phyloP scores from a whole-genome alignment of 768 basidiomycete species.

The Pholiota conissans region DNA sequence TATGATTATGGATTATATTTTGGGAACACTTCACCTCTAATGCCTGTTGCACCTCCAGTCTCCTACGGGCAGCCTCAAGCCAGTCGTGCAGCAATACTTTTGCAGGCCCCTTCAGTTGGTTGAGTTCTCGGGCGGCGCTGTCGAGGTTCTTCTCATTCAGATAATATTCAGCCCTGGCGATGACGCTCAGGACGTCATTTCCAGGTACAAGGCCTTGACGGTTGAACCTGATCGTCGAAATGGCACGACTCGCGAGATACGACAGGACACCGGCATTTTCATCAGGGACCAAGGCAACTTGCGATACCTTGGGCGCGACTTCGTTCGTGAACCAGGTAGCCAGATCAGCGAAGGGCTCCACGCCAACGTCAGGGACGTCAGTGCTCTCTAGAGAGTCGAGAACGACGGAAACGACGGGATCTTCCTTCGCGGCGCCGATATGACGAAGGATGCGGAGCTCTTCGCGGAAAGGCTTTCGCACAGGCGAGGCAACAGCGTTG shows the following conservation, averaged over 20 bases:
- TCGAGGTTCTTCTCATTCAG: slow-evolving; percentile 93
- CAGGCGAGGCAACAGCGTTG: slow-evolving; percentile 61
- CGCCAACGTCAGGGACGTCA: slow-evolving; percentile 75
- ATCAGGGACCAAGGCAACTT: slow-evolving; percentile 93
- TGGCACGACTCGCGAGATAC: slow-evolving; percentile 76
- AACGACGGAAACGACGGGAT: slow-evolving; percentile 62
- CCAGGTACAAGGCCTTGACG: slow-evolving; percentile 79
- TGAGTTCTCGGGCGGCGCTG: slow-evolving; percentile 85
- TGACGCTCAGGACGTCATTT: slow-evolving; percentile 80
- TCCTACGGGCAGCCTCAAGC: slow-evolving; percentile 84
- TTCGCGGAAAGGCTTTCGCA: slow-evolving; percentile 83
- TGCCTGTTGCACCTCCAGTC: slow-evolving; percentile 91
- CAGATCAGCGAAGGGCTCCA: slow-evolving; percentile 89
- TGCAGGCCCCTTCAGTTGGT: slow-evolving; percentile 83
- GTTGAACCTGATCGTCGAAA: slow-evolving; percentile 79
- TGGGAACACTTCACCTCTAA: slow-evolving; percentile 59
- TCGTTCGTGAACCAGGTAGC: slow-evolving; percentile 87
- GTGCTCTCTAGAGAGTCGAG: slow-evolving; percentile 69
- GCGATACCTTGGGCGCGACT: slow-evolving; percentile 81
- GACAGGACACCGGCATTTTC: slow-evolving; percentile 86
- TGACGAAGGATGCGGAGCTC: slow-evolving; percentile 85
- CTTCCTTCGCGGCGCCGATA: slow-evolving; percentile 69
- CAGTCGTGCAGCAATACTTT: slow-evolving; percentile 79
- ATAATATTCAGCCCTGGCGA: slow-evolving; percentile 87
- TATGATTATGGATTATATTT: slow-evolving; percentile 16